Conservation (phyloP, 257 asterid genomes). For the Penstemon eatonii region DNA sequence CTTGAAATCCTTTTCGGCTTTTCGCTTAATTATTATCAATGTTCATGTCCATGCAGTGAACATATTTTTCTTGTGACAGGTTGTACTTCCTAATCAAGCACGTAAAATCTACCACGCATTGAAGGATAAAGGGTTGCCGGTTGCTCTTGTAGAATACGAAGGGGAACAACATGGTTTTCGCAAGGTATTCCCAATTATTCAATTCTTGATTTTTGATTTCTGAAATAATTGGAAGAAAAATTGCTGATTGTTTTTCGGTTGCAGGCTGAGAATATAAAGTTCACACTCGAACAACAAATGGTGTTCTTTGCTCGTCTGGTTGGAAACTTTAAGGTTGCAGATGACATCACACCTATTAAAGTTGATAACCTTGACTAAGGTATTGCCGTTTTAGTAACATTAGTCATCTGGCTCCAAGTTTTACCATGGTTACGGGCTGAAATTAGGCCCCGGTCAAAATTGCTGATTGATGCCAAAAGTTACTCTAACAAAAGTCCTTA, state of each 20-base stretch:
- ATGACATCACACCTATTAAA: conserved; percentile 68
- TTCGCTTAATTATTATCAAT: background rate
- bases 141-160: conserved; percentile 84
- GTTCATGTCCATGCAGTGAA: background rate
- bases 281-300: conserved; percentile 93
- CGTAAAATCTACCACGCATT: conserved; percentile 79
- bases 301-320: conserved; percentile 85
- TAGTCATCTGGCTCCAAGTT: background rate
- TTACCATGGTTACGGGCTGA: too few species aligned
- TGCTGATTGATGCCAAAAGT: too few species aligned
- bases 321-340: conserved; percentile 69
- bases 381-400: background rate
- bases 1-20: conserved; percentile 4
- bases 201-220: background rate
- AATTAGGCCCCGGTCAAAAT: too few species aligned
- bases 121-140: conserved; percentile 85
- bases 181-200: conserved; percentile 45
- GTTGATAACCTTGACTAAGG: conserved; percentile 70
- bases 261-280: conserved; percentile 92
- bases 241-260: conserved; percentile 1
- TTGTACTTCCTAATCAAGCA: conserved; percentile 88
- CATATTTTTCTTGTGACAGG: conserved; percentile 40
- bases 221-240: background rate
- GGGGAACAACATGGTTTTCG: conserved; percentile 97
- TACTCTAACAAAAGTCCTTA: too few species aligned